phyloP scores from a whole-genome alignment of 129 eudicot genomes.

The Lactuca sativa region DNA sequence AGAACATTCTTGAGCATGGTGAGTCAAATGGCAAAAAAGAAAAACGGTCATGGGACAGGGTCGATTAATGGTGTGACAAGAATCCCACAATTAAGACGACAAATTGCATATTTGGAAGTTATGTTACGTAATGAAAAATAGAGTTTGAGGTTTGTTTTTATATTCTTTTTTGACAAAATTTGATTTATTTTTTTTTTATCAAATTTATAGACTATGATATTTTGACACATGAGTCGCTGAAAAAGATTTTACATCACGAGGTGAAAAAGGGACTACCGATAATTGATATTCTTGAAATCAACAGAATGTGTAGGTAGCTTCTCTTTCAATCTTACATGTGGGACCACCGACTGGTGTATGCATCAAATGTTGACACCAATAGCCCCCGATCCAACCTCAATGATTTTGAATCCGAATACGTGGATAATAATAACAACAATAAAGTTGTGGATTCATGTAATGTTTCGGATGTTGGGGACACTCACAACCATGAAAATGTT shows the following conservation, averaged over 20 bases:
- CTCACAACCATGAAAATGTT: constrained; percentile 29
- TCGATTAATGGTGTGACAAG: constrained; percentile 30
- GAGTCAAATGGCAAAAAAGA: constrained; percentile 53
- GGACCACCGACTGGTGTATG: constrained; percentile 83
- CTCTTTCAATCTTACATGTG: constrained; percentile 83
- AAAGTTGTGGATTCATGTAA: constrained; percentile 29
- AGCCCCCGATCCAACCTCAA: constrained; percentile 28
- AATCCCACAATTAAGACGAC: constrained; percentile 48
- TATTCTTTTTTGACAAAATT: neutral
- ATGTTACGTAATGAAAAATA: constrained; percentile 64
- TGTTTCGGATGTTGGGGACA: constrained; percentile 31
- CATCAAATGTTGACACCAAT: constrained; percentile 50
- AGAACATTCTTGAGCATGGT: too few relatives aligned
- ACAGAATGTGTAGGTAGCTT: constrained; percentile 69
- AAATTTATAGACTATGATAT: constrained; percentile 18
- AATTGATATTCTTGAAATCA: constrained; percentile 80
- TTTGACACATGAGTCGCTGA: constrained; percentile 59
- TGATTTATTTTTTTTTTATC: neutral
- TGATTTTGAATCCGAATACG: constrained; percentile 23
- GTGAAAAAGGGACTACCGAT: constrained; percentile 55
- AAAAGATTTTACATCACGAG: constrained; percentile 51
- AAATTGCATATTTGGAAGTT: constrained; percentile 59
- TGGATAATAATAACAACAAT: constrained; percentile 34
- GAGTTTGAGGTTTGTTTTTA: constrained; percentile 67
- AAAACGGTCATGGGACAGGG: constrained; percentile 23